A percentile compares a stretch with the other conserved stretches of the same genome.
Conservation (phyloP, 192 early-diverging fungal species). For the Geranomyces variabilis region DNA sequence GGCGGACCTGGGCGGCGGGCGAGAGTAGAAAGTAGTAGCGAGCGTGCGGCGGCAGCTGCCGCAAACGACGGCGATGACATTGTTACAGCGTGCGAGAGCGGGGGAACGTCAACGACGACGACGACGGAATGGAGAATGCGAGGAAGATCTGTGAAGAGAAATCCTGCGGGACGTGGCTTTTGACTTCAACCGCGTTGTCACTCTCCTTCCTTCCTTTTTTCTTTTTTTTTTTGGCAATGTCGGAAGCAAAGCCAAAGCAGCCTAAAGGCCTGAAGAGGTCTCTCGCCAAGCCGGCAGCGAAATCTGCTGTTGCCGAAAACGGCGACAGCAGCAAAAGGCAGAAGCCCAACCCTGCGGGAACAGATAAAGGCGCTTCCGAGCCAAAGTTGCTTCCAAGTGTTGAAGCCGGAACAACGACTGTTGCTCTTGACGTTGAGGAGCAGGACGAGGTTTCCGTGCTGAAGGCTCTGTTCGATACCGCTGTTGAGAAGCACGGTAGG, state of each 20-base stretch:
- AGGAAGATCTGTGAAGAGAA: no score
- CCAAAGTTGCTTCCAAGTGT: neutral
- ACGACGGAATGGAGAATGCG: no score
- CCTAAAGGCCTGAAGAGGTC: slow-evolving; percentile 33
- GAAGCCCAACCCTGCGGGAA: neutral
- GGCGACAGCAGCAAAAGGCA: neutral
- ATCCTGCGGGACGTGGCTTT: no score
- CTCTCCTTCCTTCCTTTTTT: no score
- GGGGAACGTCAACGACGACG: no score
- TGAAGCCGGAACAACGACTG: slow-evolving; percentile 16
- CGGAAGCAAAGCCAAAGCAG: slow-evolving; percentile 16
- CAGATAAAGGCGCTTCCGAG: neutral
- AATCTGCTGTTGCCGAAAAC: neutral
- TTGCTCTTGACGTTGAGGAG: slow-evolving; percentile 30
- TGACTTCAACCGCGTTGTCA: no score
- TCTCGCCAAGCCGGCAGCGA: slow-evolving; percentile 8
- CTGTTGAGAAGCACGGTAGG: slow-evolving; percentile 41
- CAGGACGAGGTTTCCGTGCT: slow-evolving; percentile 56
- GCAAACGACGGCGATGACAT: no score
- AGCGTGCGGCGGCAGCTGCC: no score
- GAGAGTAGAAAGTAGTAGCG: no score
- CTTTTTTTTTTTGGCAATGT: neutral
- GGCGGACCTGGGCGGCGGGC: no score
- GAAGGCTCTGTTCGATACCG: slow-evolving; percentile 54
- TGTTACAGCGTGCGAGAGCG: no score